Evolutionary conservation across 169 alveolate genomes (phyloP).

Genomic region (Plasmodium blacklocki): DNA sequence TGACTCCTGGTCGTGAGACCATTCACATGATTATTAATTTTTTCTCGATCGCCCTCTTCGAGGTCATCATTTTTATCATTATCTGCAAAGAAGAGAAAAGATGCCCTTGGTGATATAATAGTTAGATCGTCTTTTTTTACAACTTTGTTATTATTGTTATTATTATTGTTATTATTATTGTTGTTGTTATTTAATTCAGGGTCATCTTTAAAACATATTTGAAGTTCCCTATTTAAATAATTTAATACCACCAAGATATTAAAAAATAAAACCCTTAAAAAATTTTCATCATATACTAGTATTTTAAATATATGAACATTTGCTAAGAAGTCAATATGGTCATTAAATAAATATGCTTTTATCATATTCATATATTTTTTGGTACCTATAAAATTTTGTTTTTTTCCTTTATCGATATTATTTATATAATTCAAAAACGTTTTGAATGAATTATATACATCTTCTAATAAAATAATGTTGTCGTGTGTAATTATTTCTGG

Average conservation of each 20-base stretch:
- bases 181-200: too few species aligned
- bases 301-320: conserved; percentile 40
- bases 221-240: conserved; percentile 22
- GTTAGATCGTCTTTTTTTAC: too few species aligned
- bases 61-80: neutral
- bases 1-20: neutral
- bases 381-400: neutral
- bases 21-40: neutral
- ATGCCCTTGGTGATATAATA: too few species aligned
- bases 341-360: conserved; percentile 17
- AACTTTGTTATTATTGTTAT: too few species aligned
- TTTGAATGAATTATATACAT: conserved; percentile 37
- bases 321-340: conserved; percentile 21
- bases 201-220: neutral
- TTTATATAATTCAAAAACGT: conserved; percentile 14
- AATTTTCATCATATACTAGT: conserved; percentile 29
- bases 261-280: conserved; percentile 34
- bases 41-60: neutral
- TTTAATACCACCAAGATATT: conserved; percentile 22
- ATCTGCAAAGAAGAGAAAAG: too few species aligned
- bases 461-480: conserved; percentile 13
- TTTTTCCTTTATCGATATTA: conserved; percentile 30
- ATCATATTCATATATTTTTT: neutral
- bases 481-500: conserved; percentile 39
- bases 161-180: too few species aligned